These are phyloP conservation scores for Solanum boliviense DNA, from an alignment of 257 asterid genomes.

Conservation along the genomic window DNA sequence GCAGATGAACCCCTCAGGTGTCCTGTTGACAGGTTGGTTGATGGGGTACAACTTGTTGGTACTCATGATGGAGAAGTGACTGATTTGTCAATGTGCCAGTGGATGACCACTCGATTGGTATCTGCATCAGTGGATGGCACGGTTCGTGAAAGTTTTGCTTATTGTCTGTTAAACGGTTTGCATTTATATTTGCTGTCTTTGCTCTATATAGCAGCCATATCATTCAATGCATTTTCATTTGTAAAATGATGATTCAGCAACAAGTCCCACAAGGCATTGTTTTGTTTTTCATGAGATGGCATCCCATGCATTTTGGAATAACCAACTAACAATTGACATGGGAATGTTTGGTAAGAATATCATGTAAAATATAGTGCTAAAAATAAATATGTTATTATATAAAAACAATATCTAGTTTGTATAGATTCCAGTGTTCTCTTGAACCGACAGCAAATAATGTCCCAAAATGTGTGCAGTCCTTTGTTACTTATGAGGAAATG, in stretches of 20 bases:
- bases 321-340: not conserved
- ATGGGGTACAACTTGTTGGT: conserved; percentile 92
- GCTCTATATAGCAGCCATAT: not conserved
- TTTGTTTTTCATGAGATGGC: not conserved
- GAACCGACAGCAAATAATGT: not conserved
- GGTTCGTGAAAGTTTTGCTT: conserved; percentile 36
- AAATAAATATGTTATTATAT: not conserved
- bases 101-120: conserved; percentile 97
- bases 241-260: not conserved
- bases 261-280: not conserved
- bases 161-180: not conserved
- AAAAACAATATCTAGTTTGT: not conserved
- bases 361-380: not conserved
- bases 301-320: not conserved
- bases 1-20: conserved; percentile 89
- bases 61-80: conserved; percentile 96
- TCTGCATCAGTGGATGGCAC: conserved; percentile 96
- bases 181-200: not conserved
- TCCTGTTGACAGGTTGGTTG: conserved; percentile 59
- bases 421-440: not conserved
- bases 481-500: not conserved
- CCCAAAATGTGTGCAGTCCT: not conserved
- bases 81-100: conserved; percentile 95
- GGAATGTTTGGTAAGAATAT: not conserved
- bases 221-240: not conserved